Evolutionary conservation across 495 filamentous ascomycete species (phyloP), one percentile per base, ranked within the genome.

Genomic region (Symbiotaphrina buchneri): DNA sequence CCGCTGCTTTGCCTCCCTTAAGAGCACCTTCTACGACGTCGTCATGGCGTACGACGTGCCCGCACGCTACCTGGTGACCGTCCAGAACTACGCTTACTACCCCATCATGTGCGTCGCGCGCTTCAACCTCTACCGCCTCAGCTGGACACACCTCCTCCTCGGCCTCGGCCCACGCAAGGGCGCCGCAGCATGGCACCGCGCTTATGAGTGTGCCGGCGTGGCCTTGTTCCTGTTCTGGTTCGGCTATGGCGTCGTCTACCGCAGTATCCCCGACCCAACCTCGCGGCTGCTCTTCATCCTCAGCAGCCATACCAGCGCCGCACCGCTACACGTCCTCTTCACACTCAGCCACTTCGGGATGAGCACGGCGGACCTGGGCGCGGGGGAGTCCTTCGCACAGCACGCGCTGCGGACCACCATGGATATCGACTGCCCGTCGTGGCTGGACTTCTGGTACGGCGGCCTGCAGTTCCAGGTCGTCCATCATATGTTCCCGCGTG

Each of bases 261-360:
- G 42, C 14, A 44, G 40, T 11, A 44, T 63, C 8, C 55, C 55
- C 7, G 53, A 45, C 13, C 60, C 55, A 55, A 33, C 41, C 10
- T 41, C 47, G 24, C 53, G 58, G 18, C 41, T 57, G 19, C 47
- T 42, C 10, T 63, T 63, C 35, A 50, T 63, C 18, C 40, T 61
- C 13, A 36, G 56, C 25, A 56, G 52, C 19, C 57, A 61, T 43
- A 42, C 58, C 30, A 33, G 50, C 39, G 59, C 56, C 32, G 54
- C 59, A 52, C 51, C 56, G 5, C 46, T 63, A 14, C 57, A 63
- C 39, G 49, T 63, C 10, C 57, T 59, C 36, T 59, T 63, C 41
- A 63, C 56, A 0, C 47, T 63, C n/a, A 59, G 56, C 1, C 58
- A 63, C 40, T 61, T 53, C 51, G 53, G 46, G 33, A 63, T 58